Evolutionary conservation across 495 filamentous ascomycete genomes (phyloP).

Genomic region (Astrocystis sublimbata): DNA sequence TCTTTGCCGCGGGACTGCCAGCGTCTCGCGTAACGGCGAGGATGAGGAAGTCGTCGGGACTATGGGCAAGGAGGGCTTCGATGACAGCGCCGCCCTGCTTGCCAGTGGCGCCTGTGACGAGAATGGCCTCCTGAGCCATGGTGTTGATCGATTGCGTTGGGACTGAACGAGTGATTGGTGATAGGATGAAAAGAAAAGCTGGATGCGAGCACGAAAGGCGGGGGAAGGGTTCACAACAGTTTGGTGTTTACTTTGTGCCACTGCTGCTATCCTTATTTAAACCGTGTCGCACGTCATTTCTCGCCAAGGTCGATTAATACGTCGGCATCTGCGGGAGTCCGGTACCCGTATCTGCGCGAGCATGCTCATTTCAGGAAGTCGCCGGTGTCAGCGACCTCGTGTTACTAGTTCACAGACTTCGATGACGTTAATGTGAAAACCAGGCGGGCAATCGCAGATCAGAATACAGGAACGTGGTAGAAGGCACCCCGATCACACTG

Average conservation of each 20-base stretch:
- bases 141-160: neutral
- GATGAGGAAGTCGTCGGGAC: conserved; percentile 42
- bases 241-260: neutral
- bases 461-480: neutral
- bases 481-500: neutral
- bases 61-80: conserved; percentile 44
- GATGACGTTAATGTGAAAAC: neutral
- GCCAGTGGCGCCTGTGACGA: conserved; percentile 70
- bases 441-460: neutral
- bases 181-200: neutral
- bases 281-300: neutral
- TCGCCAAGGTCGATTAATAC: neutral
- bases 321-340: neutral
- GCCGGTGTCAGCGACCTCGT: neutral
- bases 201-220: neutral
- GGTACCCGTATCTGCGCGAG: neutral
- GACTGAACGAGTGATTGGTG: no score
- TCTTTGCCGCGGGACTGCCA: conserved; percentile 47
- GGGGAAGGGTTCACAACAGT: neutral
- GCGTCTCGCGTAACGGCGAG: conserved; percentile 65
- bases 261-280: neutral
- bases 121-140: conserved; percentile 47
- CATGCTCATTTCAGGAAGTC: neutral
- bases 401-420: neutral
- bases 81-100: conserved; percentile 66